Conservation (phyloP, 768 basidiomycete genomes). For the Collybiopsis confluens region DNA sequence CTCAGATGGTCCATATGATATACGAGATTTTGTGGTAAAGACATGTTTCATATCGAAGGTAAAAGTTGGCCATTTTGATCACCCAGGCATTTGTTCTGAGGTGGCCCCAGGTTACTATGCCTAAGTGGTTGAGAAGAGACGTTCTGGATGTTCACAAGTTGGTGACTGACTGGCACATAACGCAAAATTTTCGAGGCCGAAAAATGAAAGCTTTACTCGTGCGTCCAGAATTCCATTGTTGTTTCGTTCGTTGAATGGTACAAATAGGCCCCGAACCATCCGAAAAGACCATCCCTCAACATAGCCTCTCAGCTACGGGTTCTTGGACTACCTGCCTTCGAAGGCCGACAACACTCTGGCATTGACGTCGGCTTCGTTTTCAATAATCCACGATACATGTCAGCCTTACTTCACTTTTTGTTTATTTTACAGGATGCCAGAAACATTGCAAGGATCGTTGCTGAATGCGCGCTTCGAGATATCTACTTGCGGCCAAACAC, state of each 20-base stretch:
- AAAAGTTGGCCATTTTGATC: slow-evolving; percentile 18
- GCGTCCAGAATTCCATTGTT: background rate
- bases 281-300: slow-evolving; percentile 44
- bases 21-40: slow-evolving; percentile 83
- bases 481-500: slow-evolving; percentile 72
- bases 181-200: slow-evolving; percentile 11
- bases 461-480: slow-evolving; percentile 70
- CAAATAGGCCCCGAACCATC: slow-evolving; percentile 16
- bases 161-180: slow-evolving; percentile 45
- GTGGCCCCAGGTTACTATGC: slow-evolving; percentile 57
- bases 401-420: slow-evolving; percentile 6
- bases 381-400: background rate
- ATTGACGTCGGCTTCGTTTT: slow-evolving; percentile 68
- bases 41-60: slow-evolving; percentile 87
- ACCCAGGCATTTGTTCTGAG: background rate
- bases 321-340: slow-evolving; percentile 71
- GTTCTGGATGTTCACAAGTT: slow-evolving; percentile 69
- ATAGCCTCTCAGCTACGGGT: slow-evolving; percentile 70
- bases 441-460: slow-evolving; percentile 80
- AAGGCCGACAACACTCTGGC: slow-evolving; percentile 84
- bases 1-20: slow-evolving; percentile 78
- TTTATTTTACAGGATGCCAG: slow-evolving; percentile 72
- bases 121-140: slow-evolving; percentile 69
- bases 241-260: background rate
- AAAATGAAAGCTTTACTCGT: slow-evolving; percentile 3